phyloP scores from a whole-genome alignment of 1,284 basidiomycete genomes.

The Cryptococcus sp. region DNA sequence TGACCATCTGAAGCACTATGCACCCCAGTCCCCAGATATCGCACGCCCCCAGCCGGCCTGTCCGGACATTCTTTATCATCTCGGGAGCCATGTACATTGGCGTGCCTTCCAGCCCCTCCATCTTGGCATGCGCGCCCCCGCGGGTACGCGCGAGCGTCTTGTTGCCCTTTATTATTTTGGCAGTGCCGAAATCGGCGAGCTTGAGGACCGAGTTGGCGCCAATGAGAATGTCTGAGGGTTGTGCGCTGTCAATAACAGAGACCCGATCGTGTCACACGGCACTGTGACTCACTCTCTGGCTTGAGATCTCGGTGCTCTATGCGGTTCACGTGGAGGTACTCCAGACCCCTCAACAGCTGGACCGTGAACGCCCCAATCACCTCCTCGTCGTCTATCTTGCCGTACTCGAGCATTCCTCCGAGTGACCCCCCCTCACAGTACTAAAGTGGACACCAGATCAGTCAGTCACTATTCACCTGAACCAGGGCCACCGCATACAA shows the following conservation, averaged over 20 bases:
- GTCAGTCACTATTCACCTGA: neutral
- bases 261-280: neutral
- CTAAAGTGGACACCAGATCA: slow-evolving; percentile 48
- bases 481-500: neutral
- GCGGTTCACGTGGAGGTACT: slow-evolving; percentile 89
- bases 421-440: slow-evolving; percentile 96
- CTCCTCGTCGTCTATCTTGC: slow-evolving; percentile 93
- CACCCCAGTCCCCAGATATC: slow-evolving; percentile 95
- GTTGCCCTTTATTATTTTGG: slow-evolving; percentile 93
- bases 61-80: slow-evolving; percentile 85
- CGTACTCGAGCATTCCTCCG: slow-evolving; percentile 84
- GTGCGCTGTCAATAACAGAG: neutral
- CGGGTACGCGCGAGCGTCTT: slow-evolving; percentile 72
- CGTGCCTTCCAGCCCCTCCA: slow-evolving; percentile 90
- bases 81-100: slow-evolving; percentile 99
- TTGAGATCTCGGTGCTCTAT: slow-evolving; percentile 98
- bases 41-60: slow-evolving; percentile 85
- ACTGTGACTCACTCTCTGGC: slow-evolving; percentile 80
- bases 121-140: slow-evolving; percentile 53
- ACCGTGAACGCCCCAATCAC: slow-evolving; percentile 94
- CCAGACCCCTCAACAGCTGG: slow-evolving; percentile 90
- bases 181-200: slow-evolving; percentile 97
- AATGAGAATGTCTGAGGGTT: slow-evolving; percentile 76
- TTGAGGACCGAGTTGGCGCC: slow-evolving; percentile 88
- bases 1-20: slow-evolving; percentile 92